These are phyloP conservation scores for Coleophoma eucalyptorum DNA, from an alignment of 2,329 filamentous ascomycete genomes.

Conservation along the genomic window DNA sequence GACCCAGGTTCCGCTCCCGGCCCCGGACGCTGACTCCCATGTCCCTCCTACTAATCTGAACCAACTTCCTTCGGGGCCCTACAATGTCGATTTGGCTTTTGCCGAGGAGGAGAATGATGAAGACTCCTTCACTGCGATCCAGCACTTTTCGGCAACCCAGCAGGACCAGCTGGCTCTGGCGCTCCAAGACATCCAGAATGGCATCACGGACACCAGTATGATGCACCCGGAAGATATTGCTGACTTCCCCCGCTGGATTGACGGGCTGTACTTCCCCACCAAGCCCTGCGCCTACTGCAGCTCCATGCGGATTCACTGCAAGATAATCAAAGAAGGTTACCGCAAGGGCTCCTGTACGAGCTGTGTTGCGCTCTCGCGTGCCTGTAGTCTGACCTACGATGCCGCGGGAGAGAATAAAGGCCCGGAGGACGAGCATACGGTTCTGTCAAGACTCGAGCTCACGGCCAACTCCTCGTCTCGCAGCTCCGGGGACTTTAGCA, in stretches of 20 bases:
- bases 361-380: slow-evolving; percentile 54
- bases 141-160: slow-evolving; percentile 48
- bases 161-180: slow-evolving; percentile 24
- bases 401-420: not conserved
- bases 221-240: slow-evolving; percentile 39
- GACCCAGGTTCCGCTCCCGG: not conserved
- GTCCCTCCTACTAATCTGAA: slow-evolving; percentile 6
- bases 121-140: slow-evolving; percentile 54
- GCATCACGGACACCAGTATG: slow-evolving; percentile 27
- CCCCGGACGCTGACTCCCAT: not conserved
- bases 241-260: slow-evolving; percentile 28
- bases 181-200: slow-evolving; percentile 23
- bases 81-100: slow-evolving; percentile 48
- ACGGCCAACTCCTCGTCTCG: slow-evolving; percentile 1
- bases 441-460: not conserved
- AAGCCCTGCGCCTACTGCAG: slow-evolving; percentile 49
- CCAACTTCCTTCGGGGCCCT: slow-evolving; percentile 22
- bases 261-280: slow-evolving; percentile 21
- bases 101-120: slow-evolving; percentile 55
- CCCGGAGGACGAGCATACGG: not conserved
- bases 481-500: slow-evolving; percentile 1
- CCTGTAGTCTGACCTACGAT: slow-evolving; percentile 50
- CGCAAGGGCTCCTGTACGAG: slow-evolving; percentile 59
- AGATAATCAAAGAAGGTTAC: slow-evolving; percentile 54
- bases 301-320: slow-evolving; percentile 52